A percentile compares a stretch with the other conserved stretches of the same genome.
Conservation (phyloP, 2,329 filamentous ascomycete species). For the Clarireedia paspali region DNA sequence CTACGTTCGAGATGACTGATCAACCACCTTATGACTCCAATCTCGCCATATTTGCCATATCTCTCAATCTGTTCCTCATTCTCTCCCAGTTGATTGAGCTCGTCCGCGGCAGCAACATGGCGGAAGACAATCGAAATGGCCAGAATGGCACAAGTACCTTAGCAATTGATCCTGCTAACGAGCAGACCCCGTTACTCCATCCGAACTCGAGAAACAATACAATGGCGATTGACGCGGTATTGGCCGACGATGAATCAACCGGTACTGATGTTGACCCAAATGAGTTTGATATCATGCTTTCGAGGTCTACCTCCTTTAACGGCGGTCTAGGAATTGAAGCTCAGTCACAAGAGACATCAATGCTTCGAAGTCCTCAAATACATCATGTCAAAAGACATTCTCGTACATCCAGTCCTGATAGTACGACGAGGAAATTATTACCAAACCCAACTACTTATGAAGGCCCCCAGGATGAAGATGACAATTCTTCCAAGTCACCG, state of each 20-base stretch:
- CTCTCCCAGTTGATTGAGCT: not conserved
- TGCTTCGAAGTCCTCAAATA: slow-evolving; percentile 25
- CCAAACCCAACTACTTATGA: slow-evolving; percentile 11
- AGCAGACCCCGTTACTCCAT: slow-evolving; percentile 2
- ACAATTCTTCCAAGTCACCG: slow-evolving; percentile 17
- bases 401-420: slow-evolving; percentile 15
- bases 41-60: not conserved
- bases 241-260: slow-evolving; percentile 12
- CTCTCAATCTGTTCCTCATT: not conserved
- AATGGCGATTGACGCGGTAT: not conserved
- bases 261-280: slow-evolving; percentile 25
- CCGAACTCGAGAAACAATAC: slow-evolving; percentile 12
- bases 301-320: slow-evolving; percentile 23
- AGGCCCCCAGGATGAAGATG: slow-evolving; percentile 8
- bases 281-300: slow-evolving; percentile 26
- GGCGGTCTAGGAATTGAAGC: slow-evolving; percentile 24
- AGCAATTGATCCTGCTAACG: not conserved
- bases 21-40: not conserved
- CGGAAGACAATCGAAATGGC: not conserved
- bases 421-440: slow-evolving; percentile 19
- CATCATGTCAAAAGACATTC: slow-evolving; percentile 14
- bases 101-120: not conserved
- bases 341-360: slow-evolving; percentile 25
- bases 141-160: not conserved
- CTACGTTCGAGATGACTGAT: not conserved